Percentiles rank a stretch among this genome's conserved stretches.
phyloP scores from a whole-genome alignment of 768 basidiomycete genomes.

The Xerocomus spinulosus region DNA sequence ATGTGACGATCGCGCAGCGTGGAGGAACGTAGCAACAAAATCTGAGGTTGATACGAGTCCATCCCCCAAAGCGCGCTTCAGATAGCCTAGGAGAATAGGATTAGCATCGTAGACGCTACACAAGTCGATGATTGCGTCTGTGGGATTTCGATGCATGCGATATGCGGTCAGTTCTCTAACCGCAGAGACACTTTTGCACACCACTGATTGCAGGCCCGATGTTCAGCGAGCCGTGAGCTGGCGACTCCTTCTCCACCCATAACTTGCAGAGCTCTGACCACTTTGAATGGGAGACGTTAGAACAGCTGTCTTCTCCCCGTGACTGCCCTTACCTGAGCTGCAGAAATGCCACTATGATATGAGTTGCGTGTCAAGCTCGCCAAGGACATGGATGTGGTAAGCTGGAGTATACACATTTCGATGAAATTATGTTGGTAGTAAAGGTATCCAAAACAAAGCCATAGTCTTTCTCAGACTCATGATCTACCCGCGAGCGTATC shows the following conservation, averaged over 20 bases:
- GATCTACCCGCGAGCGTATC: neutral
- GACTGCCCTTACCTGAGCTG: slow-evolving; percentile 60
- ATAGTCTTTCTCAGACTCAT: neutral
- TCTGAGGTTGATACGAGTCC: slow-evolving; percentile 52
- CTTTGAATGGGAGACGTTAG: slow-evolving; percentile 33
- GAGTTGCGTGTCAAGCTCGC: slow-evolving; percentile 67
- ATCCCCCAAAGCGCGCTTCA: slow-evolving; percentile 54
- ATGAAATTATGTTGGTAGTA: too few relatives aligned
- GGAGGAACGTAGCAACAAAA: slow-evolving; percentile 64
- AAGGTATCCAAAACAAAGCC: neutral
- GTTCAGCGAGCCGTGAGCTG: slow-evolving; percentile 33
- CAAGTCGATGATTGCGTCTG: slow-evolving; percentile 67
- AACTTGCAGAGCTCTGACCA: slow-evolving; percentile 66
- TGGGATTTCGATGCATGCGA: neutral
- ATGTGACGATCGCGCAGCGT: slow-evolving; percentile 59
- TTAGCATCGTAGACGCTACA: slow-evolving; percentile 70
- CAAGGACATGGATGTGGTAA: slow-evolving; percentile 66
- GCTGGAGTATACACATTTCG: too few relatives aligned
- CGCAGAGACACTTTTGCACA: slow-evolving; percentile 22
- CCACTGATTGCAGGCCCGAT: slow-evolving; percentile 60
- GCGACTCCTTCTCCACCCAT: slow-evolving; percentile 48
- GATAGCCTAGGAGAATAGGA: slow-evolving; percentile 59
- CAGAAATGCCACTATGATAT: slow-evolving; percentile 64
- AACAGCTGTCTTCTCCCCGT: too few relatives aligned
- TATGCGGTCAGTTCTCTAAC: slow-evolving; percentile 1